Base-by-base conservation (phyloP, 78 protist genomes). In the Pigoraptor vietnamica region DNA sequence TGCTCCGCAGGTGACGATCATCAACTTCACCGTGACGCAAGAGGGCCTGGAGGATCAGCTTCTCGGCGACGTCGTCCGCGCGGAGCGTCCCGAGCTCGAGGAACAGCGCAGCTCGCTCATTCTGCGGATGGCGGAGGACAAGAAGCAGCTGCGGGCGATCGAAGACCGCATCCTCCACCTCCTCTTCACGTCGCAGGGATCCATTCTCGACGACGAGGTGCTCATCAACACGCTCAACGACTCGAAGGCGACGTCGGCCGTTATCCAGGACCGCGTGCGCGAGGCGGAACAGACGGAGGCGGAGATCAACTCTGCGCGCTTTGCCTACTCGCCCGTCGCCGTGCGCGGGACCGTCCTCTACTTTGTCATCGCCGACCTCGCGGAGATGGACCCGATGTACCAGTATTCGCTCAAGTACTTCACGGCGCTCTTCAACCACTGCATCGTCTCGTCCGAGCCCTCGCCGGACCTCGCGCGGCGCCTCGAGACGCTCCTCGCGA, bases 351-450 rank as follows among this genome's bases (percentile, higher is more conserved):
- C 94, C 37, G 19, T 93, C 39, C 94, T 98, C 38, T 98, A 94
- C 96, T 98, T 98, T 95, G 92, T 96, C 94, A 92, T 97, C 32
- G 1, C 96, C n/a, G 95, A 90, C 48, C 91, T 98, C 36, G 83
- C 96, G 24, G 34, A 2, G 34, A 87, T 96, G 33, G 98, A 98
- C 55, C 98, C 98, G 21, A 98, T 98, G 99, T 98, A 98, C 91
- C 98, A 98, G 91, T 95, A 96, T 94, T 95, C 97, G 25, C 96
- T 98, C 36, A 91, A 89, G 40, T 98, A 98, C 98, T 96, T 96
- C 92, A 23, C 94, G 38, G 38, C 19, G 33, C 93, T 97, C n/a
- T 97, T 96, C 89, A 34, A 38, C 24, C 0, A 0, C 19, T 91
- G 94, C 24, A 95, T 97, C n/a, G 33, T n/a, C 25, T 33, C 35